Percentiles rank a stretch among this genome's conserved stretches.
These are phyloP conservation scores for Myrica gale DNA, from an alignment of 306 rosid species.

Conservation along the genomic window DNA sequence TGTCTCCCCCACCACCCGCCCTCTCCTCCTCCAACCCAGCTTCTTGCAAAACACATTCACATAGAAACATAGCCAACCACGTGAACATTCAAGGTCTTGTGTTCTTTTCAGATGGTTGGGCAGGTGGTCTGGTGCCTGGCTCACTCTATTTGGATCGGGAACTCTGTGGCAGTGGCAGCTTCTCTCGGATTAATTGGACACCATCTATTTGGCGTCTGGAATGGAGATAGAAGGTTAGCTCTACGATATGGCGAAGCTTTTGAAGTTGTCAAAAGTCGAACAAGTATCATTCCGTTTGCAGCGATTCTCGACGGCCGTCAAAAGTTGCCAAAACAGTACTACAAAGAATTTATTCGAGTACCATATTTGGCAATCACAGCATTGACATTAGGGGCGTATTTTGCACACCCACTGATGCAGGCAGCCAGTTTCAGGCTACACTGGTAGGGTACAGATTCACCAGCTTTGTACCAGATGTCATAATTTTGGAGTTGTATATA, in stretches of 20 bases:
- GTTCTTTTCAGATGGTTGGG: constrained; percentile 67
- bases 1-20: too few species aligned
- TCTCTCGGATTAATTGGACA: constrained; percentile 83
- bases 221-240: constrained; percentile 79
- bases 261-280: constrained; percentile 60
- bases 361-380: constrained; percentile 79
- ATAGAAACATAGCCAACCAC: neutral
- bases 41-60: neutral
- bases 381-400: constrained; percentile 76
- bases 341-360: constrained; percentile 80
- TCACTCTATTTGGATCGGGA: constrained; percentile 91
- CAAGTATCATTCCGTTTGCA: constrained; percentile 81
- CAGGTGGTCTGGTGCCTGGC: constrained; percentile 97
- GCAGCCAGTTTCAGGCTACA: constrained; percentile 77
- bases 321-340: constrained; percentile 71
- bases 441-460: constrained; percentile 53
- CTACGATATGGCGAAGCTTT: constrained; percentile 61
- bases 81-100: constrained; percentile 21
- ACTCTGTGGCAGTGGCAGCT: constrained; percentile 78
- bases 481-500: constrained; percentile 10
- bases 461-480: neutral
- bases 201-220: constrained; percentile 94
- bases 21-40: too few species aligned
- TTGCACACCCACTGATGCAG: constrained; percentile 91
- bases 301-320: constrained; percentile 90